Base-by-base conservation (phyloP, 1,139 yeast species). In the Sugiyamaella japonica region DNA sequence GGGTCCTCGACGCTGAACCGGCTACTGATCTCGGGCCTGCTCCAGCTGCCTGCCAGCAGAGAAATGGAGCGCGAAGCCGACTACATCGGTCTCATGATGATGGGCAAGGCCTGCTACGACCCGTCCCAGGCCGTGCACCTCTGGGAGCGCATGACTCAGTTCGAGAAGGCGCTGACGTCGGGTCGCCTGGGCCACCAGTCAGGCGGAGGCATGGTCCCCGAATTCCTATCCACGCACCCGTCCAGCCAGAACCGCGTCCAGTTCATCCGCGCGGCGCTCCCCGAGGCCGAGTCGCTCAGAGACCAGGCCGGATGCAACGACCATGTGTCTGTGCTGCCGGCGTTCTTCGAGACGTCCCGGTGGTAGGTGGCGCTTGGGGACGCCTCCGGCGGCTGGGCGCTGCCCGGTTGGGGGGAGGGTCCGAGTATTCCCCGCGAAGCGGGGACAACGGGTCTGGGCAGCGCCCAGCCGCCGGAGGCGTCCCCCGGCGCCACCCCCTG, bases 11-110 rank as follows among this genome's bases (percentile, higher is more conserved):
- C 79, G 42, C 67, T 86, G 54, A 82, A 81, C 63, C 78, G 80
- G 53, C 62, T 86, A 45, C 64, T 89, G 38, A 73, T 87, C 20
- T 78, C 79, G 31, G 79, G 90, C 0, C 69, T 84, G 29, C 70
- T 91, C 47, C 80, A 82, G 60, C 80, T 86, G 80, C 97, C 97
- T 0, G 88, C 95, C 0, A 86, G 95, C 1, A 77, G 99, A 64
- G 89, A 83, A 61, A 89, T 89, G 96, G 99, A 93, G 70, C 81
- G 90, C 0, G 99, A 93, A 69, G 99, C 99, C 0, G 99, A 93
- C 68, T 85, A 85, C 63, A 91, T 93, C 40, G 99, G 99, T 0
- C 76, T 95, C 59, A 87, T 89, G 82, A 77, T 91, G 61, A 87
- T 93, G 96, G 83, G 97, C 1, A 76, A 83, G 58, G 96, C 96